These are phyloP conservation scores for Medicago lupulina DNA, from an alignment of 306 rosid genomes.

Conservation along the genomic window DNA sequence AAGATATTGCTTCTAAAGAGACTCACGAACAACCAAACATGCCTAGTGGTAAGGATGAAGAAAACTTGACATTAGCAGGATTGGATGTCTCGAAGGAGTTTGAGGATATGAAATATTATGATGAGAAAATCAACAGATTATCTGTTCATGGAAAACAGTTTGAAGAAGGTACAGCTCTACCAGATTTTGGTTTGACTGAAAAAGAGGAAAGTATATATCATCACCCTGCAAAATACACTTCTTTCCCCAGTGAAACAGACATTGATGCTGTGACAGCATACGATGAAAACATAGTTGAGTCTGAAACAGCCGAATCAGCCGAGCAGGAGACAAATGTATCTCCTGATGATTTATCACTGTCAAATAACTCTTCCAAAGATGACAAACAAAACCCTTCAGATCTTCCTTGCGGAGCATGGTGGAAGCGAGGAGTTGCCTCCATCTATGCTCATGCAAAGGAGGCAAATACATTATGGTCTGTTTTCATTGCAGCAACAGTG, in stretches of 20 bases:
- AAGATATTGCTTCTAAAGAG: constrained; percentile 55
- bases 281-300: constrained; percentile 51
- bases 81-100: constrained; percentile 67
- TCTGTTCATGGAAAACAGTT: constrained; percentile 65
- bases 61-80: constrained; percentile 54
- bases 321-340: constrained; percentile 57
- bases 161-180: constrained; percentile 67
- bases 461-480: constrained; percentile 86
- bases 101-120: constrained; percentile 58
- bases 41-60: constrained; percentile 72
- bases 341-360: constrained; percentile 52
- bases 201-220: constrained; percentile 60
- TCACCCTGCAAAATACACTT: constrained; percentile 51
- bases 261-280: constrained; percentile 51
- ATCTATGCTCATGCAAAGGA: constrained; percentile 90
- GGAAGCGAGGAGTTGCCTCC: constrained; percentile 92
- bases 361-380: constrained; percentile 54
- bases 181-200: constrained; percentile 58
- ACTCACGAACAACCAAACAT: constrained; percentile 50
- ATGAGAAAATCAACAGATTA: constrained; percentile 58
- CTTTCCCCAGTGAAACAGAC: constrained; percentile 60
- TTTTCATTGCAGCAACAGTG: constrained; percentile 89
- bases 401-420: constrained; percentile 97
- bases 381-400: constrained; percentile 47
- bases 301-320: constrained; percentile 52